Evolutionary conservation across 805 yeast species (phyloP), one percentile per base, ranked within the genome.

Genomic region (Kazachstania taianensis): DNA sequence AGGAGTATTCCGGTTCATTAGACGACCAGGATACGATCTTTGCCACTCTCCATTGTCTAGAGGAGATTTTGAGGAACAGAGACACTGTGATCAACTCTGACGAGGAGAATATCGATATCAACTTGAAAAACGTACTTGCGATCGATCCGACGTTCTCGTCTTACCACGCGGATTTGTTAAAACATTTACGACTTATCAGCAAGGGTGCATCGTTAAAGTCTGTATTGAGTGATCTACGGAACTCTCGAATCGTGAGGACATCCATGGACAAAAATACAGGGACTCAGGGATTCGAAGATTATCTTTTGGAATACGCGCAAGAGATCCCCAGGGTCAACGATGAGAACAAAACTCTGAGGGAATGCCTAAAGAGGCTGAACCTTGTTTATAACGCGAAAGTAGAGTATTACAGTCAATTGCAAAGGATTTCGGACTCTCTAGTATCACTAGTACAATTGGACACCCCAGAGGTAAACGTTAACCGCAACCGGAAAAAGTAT

Each of bases 351-450:
- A 29, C 15, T 4, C 32, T 53, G 6, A 51, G 53, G 32, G 80
- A 72, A 40, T 48, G 70, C 10, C 65, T 72, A 28, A 68, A 70
- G 15, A 62, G 64, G 29, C 62, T 78, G 41, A 75, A 84, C 43
- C 69, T 70, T 22, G 69, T 82, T 1, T 89, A 78, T 60, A 92
- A 89, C 57, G 63, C 77, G n/a, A 74, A 89, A 35, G 70, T 89
- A 26, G 81, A 72, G 29, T 92, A 87, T 55, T 92, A 78, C 61
- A 75, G 77, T 47, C 87, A 84, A 41, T 67, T 92, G 20, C 98
- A 92, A 56, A 78, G 69, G 35, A 69, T 87, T 17, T 85, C 96
- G 0, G 97, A 92, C 57, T 76, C 77, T 28, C 87, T 89, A 24
- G 69, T 70, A 6, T 68, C 73, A 7, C 62, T 72, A 36, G 63